Percentiles rank a stretch among this genome's conserved stretches.
Evolutionary conservation across 1,139 yeast genomes (phyloP).

Genomic region (Candida glucosophila): DNA sequence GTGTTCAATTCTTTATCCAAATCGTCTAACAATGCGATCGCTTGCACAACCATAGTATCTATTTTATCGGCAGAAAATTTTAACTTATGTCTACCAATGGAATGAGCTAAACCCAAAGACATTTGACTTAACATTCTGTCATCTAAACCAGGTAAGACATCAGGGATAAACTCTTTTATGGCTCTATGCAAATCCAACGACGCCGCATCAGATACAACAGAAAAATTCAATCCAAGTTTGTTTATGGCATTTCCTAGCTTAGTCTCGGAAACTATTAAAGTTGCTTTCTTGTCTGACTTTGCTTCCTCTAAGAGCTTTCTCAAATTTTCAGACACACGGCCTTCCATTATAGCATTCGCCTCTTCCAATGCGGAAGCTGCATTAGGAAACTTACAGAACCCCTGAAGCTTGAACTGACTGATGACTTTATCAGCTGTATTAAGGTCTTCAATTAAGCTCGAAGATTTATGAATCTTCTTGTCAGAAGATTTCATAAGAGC

Average conservation of each 20-base stretch:
- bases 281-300: conserved; percentile 82
- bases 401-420: conserved; percentile 79
- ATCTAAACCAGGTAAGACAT: conserved; percentile 85
- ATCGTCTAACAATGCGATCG: conserved; percentile 93
- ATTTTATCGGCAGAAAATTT: conserved; percentile 97
- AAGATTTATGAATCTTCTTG: conserved; percentile 89
- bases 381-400: conserved; percentile 87
- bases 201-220: conserved; percentile 90
- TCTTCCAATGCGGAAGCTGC: conserved; percentile 97
- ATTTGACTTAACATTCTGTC: conserved; percentile 82
- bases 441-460: conserved; percentile 66
- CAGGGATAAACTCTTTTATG: conserved; percentile 88
- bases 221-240: conserved; percentile 82
- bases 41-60: conserved; percentile 98
- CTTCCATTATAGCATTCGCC: conserved; percentile 86
- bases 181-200: conserved; percentile 93
- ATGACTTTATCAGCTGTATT: conserved; percentile 77
- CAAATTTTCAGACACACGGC: conserved; percentile 83
- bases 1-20: conserved; percentile 96
- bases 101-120: conserved; percentile 96
- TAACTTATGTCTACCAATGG: conserved; percentile 94
- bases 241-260: conserved; percentile 94
- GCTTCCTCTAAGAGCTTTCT: conserved; percentile 69
- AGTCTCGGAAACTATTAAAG: conserved; percentile 88
- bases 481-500: conserved; percentile 95